These are phyloP conservation scores for Pleurotus djamor DNA, from an alignment of 768 basidiomycete genomes.

Conservation along the genomic window DNA sequence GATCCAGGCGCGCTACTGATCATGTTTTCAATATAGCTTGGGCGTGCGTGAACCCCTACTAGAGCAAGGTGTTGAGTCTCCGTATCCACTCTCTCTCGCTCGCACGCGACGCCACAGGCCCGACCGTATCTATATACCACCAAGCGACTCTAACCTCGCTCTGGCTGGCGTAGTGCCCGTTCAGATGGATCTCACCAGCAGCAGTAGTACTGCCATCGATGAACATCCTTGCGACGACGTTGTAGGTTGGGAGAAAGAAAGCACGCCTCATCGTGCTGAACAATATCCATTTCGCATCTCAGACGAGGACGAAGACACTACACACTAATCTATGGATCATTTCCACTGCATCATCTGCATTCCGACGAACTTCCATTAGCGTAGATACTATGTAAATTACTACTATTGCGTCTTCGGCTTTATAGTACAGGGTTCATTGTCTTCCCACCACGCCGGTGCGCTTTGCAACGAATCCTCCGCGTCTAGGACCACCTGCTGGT, in stretches of 20 bases:
- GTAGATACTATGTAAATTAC: conserved; percentile 11
- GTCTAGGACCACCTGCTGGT: conserved; percentile 11
- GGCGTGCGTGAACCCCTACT: conserved; percentile 12
- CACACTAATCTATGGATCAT: no score
- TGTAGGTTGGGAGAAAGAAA: not conserved
- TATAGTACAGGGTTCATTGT: conserved; percentile 5
- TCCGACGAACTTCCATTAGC: not conserved
- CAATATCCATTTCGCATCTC: not conserved
- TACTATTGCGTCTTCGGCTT: not conserved
- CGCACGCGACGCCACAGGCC: conserved; percentile 54
- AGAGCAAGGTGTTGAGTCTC: conserved; percentile 13
- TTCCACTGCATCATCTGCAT: not conserved
- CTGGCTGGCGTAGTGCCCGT: conserved; percentile 64
- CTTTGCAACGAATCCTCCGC: conserved; percentile 34
- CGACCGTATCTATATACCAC: conserved; percentile 60
- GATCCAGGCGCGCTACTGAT: conserved; percentile 6
- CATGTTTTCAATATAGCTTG: not conserved
- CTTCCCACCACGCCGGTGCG: conserved; percentile 28
- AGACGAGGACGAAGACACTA: no score
- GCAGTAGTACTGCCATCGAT: conserved; percentile 1
- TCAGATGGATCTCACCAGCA: conserved; percentile 46
- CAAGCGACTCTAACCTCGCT: conserved; percentile 58
- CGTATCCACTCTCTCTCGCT: conserved; percentile 16
- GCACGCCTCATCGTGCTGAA: not conserved
- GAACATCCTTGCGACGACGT: not conserved